Base-by-base conservation (phyloP, 2,329 filamentous ascomycete genomes). In the Alternaria sp. region DNA sequence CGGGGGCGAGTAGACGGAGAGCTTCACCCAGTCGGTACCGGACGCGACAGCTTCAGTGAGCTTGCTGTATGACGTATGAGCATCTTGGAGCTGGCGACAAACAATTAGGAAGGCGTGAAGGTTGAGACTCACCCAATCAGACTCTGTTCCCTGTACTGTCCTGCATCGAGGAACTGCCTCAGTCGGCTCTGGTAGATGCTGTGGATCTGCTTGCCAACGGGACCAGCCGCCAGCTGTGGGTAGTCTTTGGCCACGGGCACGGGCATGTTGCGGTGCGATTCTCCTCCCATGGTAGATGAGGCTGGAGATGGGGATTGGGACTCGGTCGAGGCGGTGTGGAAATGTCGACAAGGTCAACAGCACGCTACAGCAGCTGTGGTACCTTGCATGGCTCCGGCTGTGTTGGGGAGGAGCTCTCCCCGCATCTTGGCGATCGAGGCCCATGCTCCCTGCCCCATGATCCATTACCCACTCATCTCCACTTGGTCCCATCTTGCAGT, bases 121-220 rank as follows among this genome's bases (percentile, higher is more conserved):
- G 56, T 52, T 13, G n/a, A 46, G 45, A 28, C 88, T 67, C 83
- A 92, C 88, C 91, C 88, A 62, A 90, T 83, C 50, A 97, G 85
- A 74, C 93, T 93, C 70, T 92, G 86, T 61, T 87, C 86, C 66
- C 90, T 85, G 82, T 93, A 97, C 71, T 81, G 79, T 28, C 93
- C 93, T 51, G 83, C 84, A 63, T 87, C 87, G 63, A 92, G 93
- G 81, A 97, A 97, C 74, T 92, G 90, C 65, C 87, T 85, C 76
- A 98, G 90, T 57, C 95, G 90, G 72, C 93, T 90, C 75, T 89
- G 91, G 83, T 97, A 96, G 80, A 97, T 93, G 77, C 88, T 88
- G 71, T 90, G 86, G 79, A 97, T 97, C 78, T 82, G 77, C 73
- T 80, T 79, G 64, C 78, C 78, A 44, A 79, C 77, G 47, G 79